Conservation (phyloP, 2,329 filamentous ascomycete species). For the Alternaria dauci region DNA sequence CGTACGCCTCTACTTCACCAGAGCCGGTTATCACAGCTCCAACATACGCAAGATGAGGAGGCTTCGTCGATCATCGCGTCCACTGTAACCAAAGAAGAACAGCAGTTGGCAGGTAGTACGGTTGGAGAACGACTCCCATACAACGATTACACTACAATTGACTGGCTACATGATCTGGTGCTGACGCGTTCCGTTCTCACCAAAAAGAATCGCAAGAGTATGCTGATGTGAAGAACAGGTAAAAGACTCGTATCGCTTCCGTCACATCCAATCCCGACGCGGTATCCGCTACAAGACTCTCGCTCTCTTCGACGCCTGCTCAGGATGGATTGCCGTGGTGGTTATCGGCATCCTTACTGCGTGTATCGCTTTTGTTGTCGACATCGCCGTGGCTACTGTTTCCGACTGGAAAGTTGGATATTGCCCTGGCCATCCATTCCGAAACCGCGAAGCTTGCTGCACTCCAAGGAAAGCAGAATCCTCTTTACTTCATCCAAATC, state of each 20-base stretch:
- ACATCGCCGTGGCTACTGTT: slow-evolving; percentile 63
- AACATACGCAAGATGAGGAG: slow-evolving; percentile 52
- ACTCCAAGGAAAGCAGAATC: slow-evolving; percentile 10
- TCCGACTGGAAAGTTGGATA: slow-evolving; percentile 68
- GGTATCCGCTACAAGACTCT: slow-evolving; percentile 54
- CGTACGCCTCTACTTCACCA: slow-evolving; percentile 46
- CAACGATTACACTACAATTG: slow-evolving; percentile 69
- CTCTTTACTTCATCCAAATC: slow-evolving; percentile 19
- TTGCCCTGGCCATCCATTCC: slow-evolving; percentile 57
- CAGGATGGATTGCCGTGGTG: slow-evolving; percentile 65
- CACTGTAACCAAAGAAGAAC: slow-evolving; percentile 59
- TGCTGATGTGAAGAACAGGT: slow-evolving; percentile 49
- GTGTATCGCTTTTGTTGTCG: slow-evolving; percentile 64
- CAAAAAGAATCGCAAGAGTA: neutral
- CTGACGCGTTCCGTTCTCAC: neutral
- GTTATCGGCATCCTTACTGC: slow-evolving; percentile 65
- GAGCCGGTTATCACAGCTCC: slow-evolving; percentile 45
- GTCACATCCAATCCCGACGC: slow-evolving; percentile 54
- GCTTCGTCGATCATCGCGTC: slow-evolving; percentile 56
- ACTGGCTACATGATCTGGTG: slow-evolving; percentile 69
- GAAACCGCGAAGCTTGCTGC: slow-evolving; percentile 62
- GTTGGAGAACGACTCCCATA: slow-evolving; percentile 66
- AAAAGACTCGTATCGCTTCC: slow-evolving; percentile 65
- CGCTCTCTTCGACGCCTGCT: slow-evolving; percentile 59
- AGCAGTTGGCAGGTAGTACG: slow-evolving; percentile 55